Percentiles rank a stretch among this genome's conserved stretches.
These are phyloP conservation scores for Cymbopogon citratus DNA, from an alignment of 176 grass and related monocot genomes.

Conservation along the genomic window DNA sequence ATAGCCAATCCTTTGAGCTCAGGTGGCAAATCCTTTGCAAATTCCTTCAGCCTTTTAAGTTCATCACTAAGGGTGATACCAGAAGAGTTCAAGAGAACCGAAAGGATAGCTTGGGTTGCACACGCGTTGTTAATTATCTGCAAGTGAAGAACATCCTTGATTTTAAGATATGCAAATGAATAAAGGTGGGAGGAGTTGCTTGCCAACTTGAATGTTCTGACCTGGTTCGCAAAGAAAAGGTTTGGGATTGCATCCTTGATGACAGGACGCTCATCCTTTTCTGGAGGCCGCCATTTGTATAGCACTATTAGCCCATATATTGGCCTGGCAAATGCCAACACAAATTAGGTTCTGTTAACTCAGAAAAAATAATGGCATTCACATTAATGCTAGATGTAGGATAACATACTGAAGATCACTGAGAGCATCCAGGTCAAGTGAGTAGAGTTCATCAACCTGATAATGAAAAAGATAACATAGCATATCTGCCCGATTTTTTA, in stretches of 20 bases:
- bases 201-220: conserved; percentile 19
- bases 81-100: conserved; percentile 72
- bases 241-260: conserved; percentile 57
- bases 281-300: conserved; percentile 88
- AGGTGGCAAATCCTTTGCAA: conserved; percentile 80
- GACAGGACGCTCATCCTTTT: conserved; percentile 49
- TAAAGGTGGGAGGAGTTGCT: neutral
- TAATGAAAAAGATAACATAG: conserved; percentile 16
- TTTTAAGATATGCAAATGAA: conserved; percentile 13
- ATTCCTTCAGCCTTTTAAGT: conserved; percentile 74
- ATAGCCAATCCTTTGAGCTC: conserved; percentile 89
- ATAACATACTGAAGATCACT: conserved; percentile 64
- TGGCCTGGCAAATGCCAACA: conserved; percentile 49
- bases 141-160: neutral
- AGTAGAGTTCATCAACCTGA: conserved; percentile 97
- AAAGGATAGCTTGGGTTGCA: conserved; percentile 95
- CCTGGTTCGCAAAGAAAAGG: conserved; percentile 70
- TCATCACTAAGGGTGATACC: conserved; percentile 73
- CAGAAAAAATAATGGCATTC: conserved; percentile 9
- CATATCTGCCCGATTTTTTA: neutral
- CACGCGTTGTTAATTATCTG: conserved; percentile 97
- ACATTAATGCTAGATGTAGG: neutral
- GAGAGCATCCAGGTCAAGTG: conserved; percentile 88
- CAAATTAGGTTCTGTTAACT: neutral
- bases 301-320: conserved; percentile 83